A percentile compares a stretch with the other conserved stretches of the same genome.
phyloP scores from a whole-genome alignment of 2,329 filamentous ascomycete species.

The Dryadomyces quercivorus region DNA sequence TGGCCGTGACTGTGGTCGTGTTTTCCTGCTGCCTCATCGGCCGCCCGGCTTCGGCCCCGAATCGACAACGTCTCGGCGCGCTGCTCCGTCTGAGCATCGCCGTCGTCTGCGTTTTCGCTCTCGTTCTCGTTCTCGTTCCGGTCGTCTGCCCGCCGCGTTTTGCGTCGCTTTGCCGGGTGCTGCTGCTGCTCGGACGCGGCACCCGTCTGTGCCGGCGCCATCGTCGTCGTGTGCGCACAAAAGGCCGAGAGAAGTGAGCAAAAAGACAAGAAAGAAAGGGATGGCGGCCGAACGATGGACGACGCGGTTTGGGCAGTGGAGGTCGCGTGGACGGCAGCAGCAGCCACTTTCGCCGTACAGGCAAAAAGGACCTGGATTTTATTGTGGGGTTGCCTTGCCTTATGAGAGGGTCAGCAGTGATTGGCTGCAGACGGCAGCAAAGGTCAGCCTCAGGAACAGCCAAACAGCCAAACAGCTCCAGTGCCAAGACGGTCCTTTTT shows the following conservation, averaged over 20 bases:
- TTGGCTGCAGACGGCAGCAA: too few species aligned
- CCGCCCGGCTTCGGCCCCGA: background rate
- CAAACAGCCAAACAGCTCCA: too few species aligned
- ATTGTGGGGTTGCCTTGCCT: background rate
- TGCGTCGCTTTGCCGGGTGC: conserved; percentile 7
- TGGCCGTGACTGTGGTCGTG: background rate
- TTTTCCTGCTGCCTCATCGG: background rate
- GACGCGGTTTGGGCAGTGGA: background rate
- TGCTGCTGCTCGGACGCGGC: background rate
- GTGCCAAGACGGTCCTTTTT: too few species aligned
- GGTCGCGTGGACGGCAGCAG: background rate
- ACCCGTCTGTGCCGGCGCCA: conserved; percentile 6
- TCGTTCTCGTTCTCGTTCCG: background rate
- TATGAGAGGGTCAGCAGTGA: background rate
- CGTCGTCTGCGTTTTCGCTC: background rate
- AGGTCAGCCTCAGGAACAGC: too few species aligned
- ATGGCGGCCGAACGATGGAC: too few species aligned
- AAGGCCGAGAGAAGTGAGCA: too few species aligned
- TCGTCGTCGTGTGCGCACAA: background rate
- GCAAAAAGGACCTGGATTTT: background rate
- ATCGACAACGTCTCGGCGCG: conserved; percentile 1
- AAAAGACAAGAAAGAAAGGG: background rate
- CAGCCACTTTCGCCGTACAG: background rate
- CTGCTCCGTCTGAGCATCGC: background rate
- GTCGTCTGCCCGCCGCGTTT: background rate